Conservation (phyloP, 2,329 filamentous ascomycete genomes). For the Trematosphaeria pertusa region DNA sequence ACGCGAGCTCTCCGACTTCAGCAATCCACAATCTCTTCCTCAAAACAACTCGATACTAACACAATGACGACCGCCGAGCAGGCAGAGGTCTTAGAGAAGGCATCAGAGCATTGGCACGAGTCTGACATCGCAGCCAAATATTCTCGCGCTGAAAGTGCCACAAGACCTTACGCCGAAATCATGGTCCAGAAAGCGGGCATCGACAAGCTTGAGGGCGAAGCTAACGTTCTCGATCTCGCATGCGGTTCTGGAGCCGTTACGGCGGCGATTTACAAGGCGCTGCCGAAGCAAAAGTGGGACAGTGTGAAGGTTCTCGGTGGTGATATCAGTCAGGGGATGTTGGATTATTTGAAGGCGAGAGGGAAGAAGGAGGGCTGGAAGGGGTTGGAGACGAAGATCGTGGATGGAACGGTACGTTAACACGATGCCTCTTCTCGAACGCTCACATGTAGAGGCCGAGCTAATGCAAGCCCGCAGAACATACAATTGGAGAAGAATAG, state of each 20-base stretch:
- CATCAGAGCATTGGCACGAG: no score
- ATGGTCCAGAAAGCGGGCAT: constrained; percentile 19
- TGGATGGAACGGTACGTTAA: constrained; percentile 25
- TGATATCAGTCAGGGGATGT: constrained; percentile 31
- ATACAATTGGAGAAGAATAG: constrained; percentile 15
- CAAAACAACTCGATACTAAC: no score
- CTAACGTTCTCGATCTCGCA: constrained; percentile 31
- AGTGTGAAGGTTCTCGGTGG: constrained; percentile 25
- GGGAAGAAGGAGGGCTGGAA: constrained; percentile 27
- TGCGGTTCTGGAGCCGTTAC: constrained; percentile 34
- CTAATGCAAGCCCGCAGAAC: constrained; percentile 5
- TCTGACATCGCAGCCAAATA: constrained; percentile 25
- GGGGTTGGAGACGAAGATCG: constrained; percentile 16
- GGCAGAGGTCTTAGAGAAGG: no score
- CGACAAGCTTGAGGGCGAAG: constrained; percentile 1
- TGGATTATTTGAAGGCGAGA: constrained; percentile 22
- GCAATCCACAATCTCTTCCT: no score
- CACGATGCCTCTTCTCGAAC: neutral
- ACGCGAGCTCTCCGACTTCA: neutral
- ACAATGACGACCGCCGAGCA: no score
- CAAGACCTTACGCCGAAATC: constrained; percentile 22
- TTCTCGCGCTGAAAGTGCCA: constrained; percentile 25
- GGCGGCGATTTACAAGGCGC: constrained; percentile 22
- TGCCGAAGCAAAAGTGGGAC: constrained; percentile 22
- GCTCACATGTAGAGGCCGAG: neutral